These are phyloP conservation scores for Phellinidium pouzarii DNA, from an alignment of 1,284 basidiomycete genomes.

Conservation along the genomic window DNA sequence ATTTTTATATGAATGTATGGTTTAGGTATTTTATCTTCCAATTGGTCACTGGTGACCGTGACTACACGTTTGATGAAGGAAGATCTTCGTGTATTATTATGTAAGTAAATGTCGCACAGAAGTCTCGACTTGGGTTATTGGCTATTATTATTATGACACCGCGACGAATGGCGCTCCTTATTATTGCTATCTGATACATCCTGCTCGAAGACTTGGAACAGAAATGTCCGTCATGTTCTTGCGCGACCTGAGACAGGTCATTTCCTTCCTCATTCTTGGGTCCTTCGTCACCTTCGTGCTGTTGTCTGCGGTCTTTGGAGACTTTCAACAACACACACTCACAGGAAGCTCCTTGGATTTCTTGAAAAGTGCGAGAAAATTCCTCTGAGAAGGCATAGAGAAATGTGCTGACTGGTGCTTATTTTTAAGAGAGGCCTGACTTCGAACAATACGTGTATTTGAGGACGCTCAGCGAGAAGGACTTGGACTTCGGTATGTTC, in stretches of 20 bases:
- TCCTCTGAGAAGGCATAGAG: background rate
- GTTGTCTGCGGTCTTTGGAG: slow-evolving; percentile 24
- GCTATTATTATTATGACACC: too few species aligned
- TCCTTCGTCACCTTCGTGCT: slow-evolving; percentile 39
- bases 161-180: too few species aligned
- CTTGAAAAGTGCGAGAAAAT: background rate
- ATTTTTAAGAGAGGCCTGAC: slow-evolving; percentile 6
- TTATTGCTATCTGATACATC: too few species aligned
- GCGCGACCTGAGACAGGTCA: slow-evolving; percentile 1
- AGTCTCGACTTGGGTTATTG: too few species aligned
- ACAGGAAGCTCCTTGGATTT: background rate
- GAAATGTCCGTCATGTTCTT: background rate
- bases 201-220: background rate
- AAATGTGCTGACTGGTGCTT: background rate
- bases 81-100: too few species aligned
- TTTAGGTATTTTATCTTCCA: too few species aligned
- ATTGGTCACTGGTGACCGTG: too few species aligned
- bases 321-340: slow-evolving; percentile 21
- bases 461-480: slow-evolving; percentile 12
- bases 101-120: too few species aligned
- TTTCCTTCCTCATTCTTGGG: slow-evolving; percentile 29
- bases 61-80: too few species aligned
- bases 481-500: slow-evolving; percentile 34
- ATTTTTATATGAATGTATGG: too few species aligned
- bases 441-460: slow-evolving; percentile 5